Percentiles rank a stretch among this genome's conserved stretches.
Conservation (phyloP, 225 moss, liverwort and hornwort genomes). For the Sphagnum contortum region DNA sequence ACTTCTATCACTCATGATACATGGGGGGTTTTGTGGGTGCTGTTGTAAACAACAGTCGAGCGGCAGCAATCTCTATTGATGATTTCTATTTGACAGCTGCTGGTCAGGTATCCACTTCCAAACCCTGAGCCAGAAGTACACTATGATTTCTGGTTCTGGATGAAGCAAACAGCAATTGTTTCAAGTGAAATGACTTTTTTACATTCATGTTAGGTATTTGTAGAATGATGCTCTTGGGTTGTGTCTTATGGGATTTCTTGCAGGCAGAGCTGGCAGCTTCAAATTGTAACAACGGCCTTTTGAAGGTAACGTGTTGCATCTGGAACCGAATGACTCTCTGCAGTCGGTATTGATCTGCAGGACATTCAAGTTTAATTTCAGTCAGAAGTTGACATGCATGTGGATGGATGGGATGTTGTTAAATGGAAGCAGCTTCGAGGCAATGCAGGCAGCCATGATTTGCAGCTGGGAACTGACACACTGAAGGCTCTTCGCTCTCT, state of each 20-base stretch:
- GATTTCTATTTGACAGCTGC: conserved; percentile 81
- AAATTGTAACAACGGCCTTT: conserved; percentile 52
- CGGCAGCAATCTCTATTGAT: conserved; percentile 70
- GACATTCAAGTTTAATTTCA: too few species aligned
- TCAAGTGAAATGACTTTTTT: too few species aligned
- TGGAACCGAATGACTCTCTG: not conserved
- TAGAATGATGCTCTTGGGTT: too few species aligned
- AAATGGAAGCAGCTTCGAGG: conserved; percentile 68
- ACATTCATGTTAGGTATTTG: too few species aligned
- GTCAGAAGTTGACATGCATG: too few species aligned
- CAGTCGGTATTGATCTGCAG: too few species aligned
- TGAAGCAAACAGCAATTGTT: not conserved
- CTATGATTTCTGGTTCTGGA: not conserved
- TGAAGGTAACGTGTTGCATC: conserved; percentile 42
- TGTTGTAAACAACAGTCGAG: conserved; percentile 41
- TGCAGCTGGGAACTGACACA: conserved; percentile 65
- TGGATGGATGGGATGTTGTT: conserved; percentile 6
- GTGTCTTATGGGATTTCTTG: conserved; percentile 6
- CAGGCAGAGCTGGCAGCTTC: conserved; percentile 57
- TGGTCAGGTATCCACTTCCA: conserved; percentile 39
- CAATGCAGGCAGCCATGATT: conserved; percentile 89
- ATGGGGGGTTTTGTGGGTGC: too few species aligned
- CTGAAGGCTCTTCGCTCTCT: conserved; percentile 57
- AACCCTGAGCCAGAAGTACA: too few species aligned
- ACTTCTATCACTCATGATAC: too few species aligned